phyloP scores from a whole-genome alignment of 441 rosid species.

The Pelargonium australe region DNA sequence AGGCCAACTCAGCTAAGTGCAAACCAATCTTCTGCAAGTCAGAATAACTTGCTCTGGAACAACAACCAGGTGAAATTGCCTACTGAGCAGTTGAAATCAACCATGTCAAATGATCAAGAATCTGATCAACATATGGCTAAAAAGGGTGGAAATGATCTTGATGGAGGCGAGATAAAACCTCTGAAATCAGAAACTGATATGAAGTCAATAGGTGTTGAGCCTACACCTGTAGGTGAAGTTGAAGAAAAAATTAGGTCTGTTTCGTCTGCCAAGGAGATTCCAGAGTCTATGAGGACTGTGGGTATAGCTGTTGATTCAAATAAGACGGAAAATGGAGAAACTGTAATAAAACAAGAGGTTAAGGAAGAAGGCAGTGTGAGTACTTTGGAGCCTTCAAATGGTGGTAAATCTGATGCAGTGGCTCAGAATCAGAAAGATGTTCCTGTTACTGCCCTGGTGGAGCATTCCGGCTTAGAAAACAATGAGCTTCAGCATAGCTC shows the following conservation, averaged over 20 bases:
- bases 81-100: slow-evolving; percentile 27
- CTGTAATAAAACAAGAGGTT: slow-evolving; percentile 23
- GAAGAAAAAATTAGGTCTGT: slow-evolving; percentile 23
- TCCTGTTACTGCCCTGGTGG: slow-evolving; percentile 22
- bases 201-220: slow-evolving; percentile 23
- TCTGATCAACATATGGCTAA: slow-evolving; percentile 26
- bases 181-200: slow-evolving; percentile 36
- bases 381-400: slow-evolving; percentile 16
- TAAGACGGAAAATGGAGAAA: slow-evolving; percentile 24
- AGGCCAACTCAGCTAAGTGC: slow-evolving; percentile 31
- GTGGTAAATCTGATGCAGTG: slow-evolving; percentile 4
- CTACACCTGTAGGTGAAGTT: slow-evolving; percentile 18
- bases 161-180: slow-evolving; percentile 24
- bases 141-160: slow-evolving; percentile 25
- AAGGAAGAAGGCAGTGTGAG: slow-evolving; percentile 33
- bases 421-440: slow-evolving; percentile 26
- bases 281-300: slow-evolving; percentile 15
- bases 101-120: slow-evolving; percentile 20
- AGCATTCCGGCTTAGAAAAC: slow-evolving; percentile 22
- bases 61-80: slow-evolving; percentile 26
- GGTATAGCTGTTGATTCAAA: slow-evolving; percentile 16
- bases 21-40: slow-evolving; percentile 30
- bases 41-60: slow-evolving; percentile 23
- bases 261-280: slow-evolving; percentile 23
- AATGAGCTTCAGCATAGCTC: slow-evolving; percentile 28